These are phyloP conservation scores for Stromatinia cepivora DNA, from an alignment of 2,329 filamentous ascomycete genomes.

Conservation along the genomic window DNA sequence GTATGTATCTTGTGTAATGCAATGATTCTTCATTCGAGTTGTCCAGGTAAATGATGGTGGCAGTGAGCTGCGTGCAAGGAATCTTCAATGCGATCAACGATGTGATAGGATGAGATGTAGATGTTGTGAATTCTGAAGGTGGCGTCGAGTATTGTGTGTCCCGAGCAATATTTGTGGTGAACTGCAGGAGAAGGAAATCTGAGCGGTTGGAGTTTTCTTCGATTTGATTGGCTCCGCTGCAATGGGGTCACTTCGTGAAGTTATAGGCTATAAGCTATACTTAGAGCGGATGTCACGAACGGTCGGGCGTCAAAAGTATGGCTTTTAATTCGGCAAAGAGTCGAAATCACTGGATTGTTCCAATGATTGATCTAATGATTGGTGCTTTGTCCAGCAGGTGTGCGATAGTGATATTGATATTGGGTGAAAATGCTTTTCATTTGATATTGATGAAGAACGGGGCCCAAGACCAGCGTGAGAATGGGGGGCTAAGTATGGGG, in stretches of 20 bases:
- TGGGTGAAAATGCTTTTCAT: slow-evolving; percentile 16
- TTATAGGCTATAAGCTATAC: slow-evolving; percentile 31
- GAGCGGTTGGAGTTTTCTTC: slow-evolving; percentile 27
- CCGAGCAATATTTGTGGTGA: background rate
- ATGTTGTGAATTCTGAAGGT: slow-evolving; percentile 1
- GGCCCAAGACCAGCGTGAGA: background rate
- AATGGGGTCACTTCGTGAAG: slow-evolving; percentile 21
- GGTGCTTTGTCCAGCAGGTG: slow-evolving; percentile 13
- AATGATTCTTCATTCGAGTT: background rate
- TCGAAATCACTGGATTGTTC: slow-evolving; percentile 2
- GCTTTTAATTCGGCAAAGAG: slow-evolving; percentile 14
- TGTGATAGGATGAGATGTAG: background rate
- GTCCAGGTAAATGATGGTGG: background rate
- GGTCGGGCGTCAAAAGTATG: slow-evolving; percentile 23
- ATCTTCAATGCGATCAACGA: background rate
- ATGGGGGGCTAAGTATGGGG: slow-evolving; percentile 20
- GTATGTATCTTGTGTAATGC: background rate
- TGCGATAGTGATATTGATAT: slow-evolving; percentile 15
- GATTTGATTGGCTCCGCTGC: slow-evolving; percentile 29
- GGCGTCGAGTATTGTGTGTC: slow-evolving; percentile 7
- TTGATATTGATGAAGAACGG: background rate
- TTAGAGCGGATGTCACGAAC: slow-evolving; percentile 33
- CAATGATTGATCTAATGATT: slow-evolving; percentile 2
- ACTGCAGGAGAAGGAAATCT: slow-evolving; percentile 29
- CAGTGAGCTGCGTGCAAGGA: background rate